A percentile compares a stretch with the other conserved stretches of the same genome.
Conservation (phyloP, 2,329 filamentous ascomycete genomes). For the Alternaria longipes region DNA sequence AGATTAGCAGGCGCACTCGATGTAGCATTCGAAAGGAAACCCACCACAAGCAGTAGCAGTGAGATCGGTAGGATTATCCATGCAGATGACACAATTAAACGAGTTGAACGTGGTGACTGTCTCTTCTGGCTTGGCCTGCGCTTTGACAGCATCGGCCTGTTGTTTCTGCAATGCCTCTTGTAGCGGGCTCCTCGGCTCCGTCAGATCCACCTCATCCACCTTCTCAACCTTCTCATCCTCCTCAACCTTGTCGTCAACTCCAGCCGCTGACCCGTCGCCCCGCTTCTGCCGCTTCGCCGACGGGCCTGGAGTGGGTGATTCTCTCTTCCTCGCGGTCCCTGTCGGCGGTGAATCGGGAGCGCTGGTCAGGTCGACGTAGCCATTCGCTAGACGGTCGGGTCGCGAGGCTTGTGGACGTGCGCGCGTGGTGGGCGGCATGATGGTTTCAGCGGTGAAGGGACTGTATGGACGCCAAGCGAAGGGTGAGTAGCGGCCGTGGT, state of each 20-base stretch:
- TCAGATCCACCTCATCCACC: constrained; percentile 62
- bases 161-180: constrained; percentile 62
- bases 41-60: constrained; percentile 69
- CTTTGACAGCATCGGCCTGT: constrained; percentile 60
- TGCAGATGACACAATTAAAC: constrained; percentile 69
- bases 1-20: constrained; percentile 12
- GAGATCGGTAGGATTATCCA: constrained; percentile 68
- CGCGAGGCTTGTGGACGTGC: constrained; percentile 21
- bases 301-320: constrained; percentile 38
- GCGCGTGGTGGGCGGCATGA: constrained; percentile 30
- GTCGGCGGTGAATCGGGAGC: constrained; percentile 34
- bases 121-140: constrained; percentile 53
- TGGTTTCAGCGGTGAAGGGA: background rate
- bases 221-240: constrained; percentile 31
- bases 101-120: constrained; percentile 55
- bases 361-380: constrained; percentile 50
- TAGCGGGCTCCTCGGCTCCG: constrained; percentile 53
- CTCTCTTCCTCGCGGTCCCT: constrained; percentile 25
- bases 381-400: constrained; percentile 42
- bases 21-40: constrained; percentile 28
- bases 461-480: constrained; percentile 19
- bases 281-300: constrained; percentile 45
- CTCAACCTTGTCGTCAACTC: constrained; percentile 1
- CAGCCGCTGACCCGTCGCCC: constrained; percentile 24
- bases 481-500: constrained; percentile 26